Evolutionary conservation across 345 rosid genomes (phyloP), one percentile per base, ranked within the genome.

Genomic region (Boechera divaricarpa): DNA sequence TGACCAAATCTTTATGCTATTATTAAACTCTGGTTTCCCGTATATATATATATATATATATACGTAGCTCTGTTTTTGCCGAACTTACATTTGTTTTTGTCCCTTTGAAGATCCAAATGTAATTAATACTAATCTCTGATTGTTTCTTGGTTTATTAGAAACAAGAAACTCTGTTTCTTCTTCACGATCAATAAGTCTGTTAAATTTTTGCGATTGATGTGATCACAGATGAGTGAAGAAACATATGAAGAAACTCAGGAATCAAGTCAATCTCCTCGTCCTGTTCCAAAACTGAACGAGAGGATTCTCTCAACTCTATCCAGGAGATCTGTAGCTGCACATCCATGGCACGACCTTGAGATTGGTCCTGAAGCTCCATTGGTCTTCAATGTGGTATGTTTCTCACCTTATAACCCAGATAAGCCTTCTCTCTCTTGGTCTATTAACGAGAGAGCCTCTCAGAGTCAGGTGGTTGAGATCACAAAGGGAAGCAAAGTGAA

Each of bases 261-360:
- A 47, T 31, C 70, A 35, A 69, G 53, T 36, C 67, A 73, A 35
- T 67, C 70, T 45, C 84, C 72, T 0, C 77, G 78, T 32, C 70
- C 77, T 5, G 81, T 77, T 54, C 97, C 98, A 12, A 83, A 82
- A 12, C 81, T 92, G 67, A 95, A 95, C 48, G 94, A 95, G 82
- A 86, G 99, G 85, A 92, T 95, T 74, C 97, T 95, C 66, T 95
- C 99, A 7, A 85, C 96, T 74, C 57, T 95, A 85, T 95, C 99
- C 5, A 90, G 85, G 75, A 92, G 99, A 85, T 89, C 97, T 35
- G 93, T 90, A 69, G 99, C 98, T 81, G 97, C 98, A 70, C 99
- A 95, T 85, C 98, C 99, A 60, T 95, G 98, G 99, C 99, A 95
- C 74, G 99, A 95, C 85, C 97, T 95, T 79, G 98, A 95, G 78